Evolutionary conservation across 805 yeast genomes (phyloP).

Genomic region (Kodamaea kaohsiungensis): DNA sequence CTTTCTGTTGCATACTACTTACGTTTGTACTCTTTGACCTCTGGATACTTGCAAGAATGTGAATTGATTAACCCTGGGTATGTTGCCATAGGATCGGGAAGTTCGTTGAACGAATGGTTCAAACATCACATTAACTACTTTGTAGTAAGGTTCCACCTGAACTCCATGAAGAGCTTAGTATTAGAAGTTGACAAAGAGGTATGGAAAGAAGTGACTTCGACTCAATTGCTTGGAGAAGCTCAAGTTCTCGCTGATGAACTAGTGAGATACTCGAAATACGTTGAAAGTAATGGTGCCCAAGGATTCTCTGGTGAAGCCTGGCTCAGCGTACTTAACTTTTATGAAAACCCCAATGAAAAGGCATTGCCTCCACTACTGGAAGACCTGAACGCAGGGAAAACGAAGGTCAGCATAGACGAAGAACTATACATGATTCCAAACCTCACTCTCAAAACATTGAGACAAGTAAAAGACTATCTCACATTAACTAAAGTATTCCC

Average conservation of each 20-base stretch:
- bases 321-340: conserved; percentile 27
- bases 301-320: conserved; percentile 31
- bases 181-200: conserved; percentile 61
- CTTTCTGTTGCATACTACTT: conserved; percentile 62
- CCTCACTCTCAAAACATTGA: conserved; percentile 22
- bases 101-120: conserved; percentile 60
- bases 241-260: conserved; percentile 30
- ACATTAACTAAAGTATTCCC: conserved; percentile 60
- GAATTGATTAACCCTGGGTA: conserved; percentile 77
- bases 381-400: not conserved
- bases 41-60: conserved; percentile 76
- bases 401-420: conserved; percentile 16
- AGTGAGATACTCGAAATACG: conserved; percentile 23
- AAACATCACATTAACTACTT: conserved; percentile 66
- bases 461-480: conserved; percentile 50
- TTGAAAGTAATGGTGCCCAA: conserved; percentile 18
- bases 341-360: conserved; percentile 1
- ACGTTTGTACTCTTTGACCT: conserved; percentile 62
- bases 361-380: not conserved
- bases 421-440: conserved; percentile 33
- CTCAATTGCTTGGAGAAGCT: conserved; percentile 29
- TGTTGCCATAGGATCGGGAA: conserved; percentile 50
- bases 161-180: conserved; percentile 47
- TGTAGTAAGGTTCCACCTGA: conserved; percentile 54
- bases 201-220: conserved; percentile 77